Evolutionary conservation across 2,329 filamentous ascomycete genomes (phyloP).

Genomic region (Neofusicoccum kwambonambiense): DNA sequence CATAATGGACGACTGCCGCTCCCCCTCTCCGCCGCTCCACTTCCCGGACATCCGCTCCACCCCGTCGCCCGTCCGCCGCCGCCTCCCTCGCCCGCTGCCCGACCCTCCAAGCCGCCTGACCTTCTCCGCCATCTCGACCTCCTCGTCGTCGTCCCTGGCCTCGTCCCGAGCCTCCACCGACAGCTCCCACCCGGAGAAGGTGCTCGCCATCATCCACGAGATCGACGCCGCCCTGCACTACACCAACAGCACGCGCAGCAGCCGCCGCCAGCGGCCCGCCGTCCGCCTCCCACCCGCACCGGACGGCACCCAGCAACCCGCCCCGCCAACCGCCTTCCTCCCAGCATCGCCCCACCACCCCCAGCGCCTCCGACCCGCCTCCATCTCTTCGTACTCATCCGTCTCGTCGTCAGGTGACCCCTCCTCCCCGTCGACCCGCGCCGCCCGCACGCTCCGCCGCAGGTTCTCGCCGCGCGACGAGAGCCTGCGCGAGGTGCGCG

Average conservation of each 20-base stretch:
- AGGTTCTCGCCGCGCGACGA: slow-evolving; percentile 28
- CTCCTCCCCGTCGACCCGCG: background rate
- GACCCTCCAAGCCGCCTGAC: background rate
- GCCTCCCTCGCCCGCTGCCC: slow-evolving; percentile 11
- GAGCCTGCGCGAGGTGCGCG: slow-evolving; percentile 32
- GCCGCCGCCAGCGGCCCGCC: background rate
- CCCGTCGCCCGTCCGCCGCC: slow-evolving; percentile 3
- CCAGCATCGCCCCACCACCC: slow-evolving; percentile 20
- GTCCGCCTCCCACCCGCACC: background rate
- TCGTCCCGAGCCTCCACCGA: background rate
- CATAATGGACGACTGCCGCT: background rate
- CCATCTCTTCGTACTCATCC: slow-evolving; percentile 16
- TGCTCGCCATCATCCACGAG: slow-evolving; percentile 26
- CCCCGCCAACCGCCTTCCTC: slow-evolving; percentile 20
- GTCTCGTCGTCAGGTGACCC: background rate
- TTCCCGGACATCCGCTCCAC: slow-evolving; percentile 12
- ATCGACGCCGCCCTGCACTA: slow-evolving; percentile 22
- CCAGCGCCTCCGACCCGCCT: slow-evolving; percentile 22
- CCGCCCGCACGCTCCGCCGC: slow-evolving; percentile 23
- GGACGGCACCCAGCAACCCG: background rate
- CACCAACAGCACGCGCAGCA: background rate
- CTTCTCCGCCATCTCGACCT: background rate
- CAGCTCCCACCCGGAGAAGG: background rate
- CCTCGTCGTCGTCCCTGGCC: background rate
- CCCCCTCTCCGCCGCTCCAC: slow-evolving; percentile 12